Evolutionary conservation across 2,329 filamentous ascomycete species (phyloP), one percentile per base, ranked within the genome.

Genomic region (Fusarium sarcochroum): DNA sequence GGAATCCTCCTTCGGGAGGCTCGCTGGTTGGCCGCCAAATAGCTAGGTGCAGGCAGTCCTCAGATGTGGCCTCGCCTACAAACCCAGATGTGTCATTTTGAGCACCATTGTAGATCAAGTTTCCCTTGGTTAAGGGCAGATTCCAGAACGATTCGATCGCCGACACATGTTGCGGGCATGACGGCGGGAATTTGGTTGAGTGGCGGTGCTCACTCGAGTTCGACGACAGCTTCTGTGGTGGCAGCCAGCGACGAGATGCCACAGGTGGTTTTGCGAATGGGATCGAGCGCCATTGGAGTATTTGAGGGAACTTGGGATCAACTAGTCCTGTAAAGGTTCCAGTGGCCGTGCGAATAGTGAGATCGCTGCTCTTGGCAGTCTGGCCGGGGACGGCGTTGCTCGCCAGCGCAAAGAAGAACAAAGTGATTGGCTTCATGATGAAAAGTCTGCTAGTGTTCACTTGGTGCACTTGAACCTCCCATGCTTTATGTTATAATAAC

Each of bases 91-190:
- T 51, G 27, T 51, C 48, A 30, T 21, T 41, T 18, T 51, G 48
- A 32, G 48, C 48, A 2, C 48, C 48, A 7, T 51, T 51, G 14
- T 21, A 51, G n/a, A 51, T 51, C 14, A 51, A 20, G 20, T 51
- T 51, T 1, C 37, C 48, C 23, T 32, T 41, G 1, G 23, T 41
- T n/a, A 51, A 32, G 5, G 48, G 25, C 20, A n/a, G 10, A 6
- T 51, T 51, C 48, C 48, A 41, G 23, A 30, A 32, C 2, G 35
- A 41, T 7, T 51, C 35, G 3, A 51, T 23, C 4, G 35, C 23
- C 4, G 48, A 41, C 6, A 51, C 4, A 11, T 41, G 32, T 21
- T 51, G 48, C 3, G 48, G 48, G 13, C 48, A 51, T 21, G 48
- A 51, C 6, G 37, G 37, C 2, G 48, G 48, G 15, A 51, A 51